phyloP scores from a whole-genome alignment of 495 filamentous ascomycete genomes.

The Cenococcum geophilum region DNA sequence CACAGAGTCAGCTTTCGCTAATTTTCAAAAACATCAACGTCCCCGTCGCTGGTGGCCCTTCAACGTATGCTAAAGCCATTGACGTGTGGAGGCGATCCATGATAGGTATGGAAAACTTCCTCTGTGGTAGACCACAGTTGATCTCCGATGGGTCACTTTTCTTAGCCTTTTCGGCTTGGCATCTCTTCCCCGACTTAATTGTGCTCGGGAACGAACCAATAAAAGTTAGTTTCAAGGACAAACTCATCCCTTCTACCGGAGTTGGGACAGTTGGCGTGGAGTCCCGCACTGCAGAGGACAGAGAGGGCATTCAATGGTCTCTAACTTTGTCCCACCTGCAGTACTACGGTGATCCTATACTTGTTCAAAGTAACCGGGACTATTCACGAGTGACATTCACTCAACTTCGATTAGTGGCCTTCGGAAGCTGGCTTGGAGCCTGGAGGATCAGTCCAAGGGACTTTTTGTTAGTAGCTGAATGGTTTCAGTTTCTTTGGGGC shows the following conservation, averaged over 20 bases:
- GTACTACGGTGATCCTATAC: conserved; percentile 33
- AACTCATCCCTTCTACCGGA: neutral
- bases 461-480: too few species aligned
- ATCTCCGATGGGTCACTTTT: neutral
- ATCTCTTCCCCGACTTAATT: conserved; percentile 19
- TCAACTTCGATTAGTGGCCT: neutral
- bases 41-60: neutral
- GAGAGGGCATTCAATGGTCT: conserved; percentile 33
- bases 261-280: conserved; percentile 4
- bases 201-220: neutral
- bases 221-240: neutral
- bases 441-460: too few species aligned
- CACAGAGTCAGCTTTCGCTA: conserved; percentile 37
- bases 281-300: conserved; percentile 23
- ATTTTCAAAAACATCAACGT: conserved; percentile 36
- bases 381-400: neutral
- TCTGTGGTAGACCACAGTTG: conserved; percentile 26
- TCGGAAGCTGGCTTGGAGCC: neutral
- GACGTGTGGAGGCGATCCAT: conserved; percentile 2
- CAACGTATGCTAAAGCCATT: neutral
- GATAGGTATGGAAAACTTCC: conserved; percentile 1
- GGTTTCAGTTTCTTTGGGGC: too few species aligned
- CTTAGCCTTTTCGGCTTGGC: conserved; percentile 16
- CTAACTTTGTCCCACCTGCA: conserved; percentile 34
- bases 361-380: neutral